Conservation (phyloP, 2,329 filamentous ascomycete species). For the Botrytis pseudocinerea region DNA sequence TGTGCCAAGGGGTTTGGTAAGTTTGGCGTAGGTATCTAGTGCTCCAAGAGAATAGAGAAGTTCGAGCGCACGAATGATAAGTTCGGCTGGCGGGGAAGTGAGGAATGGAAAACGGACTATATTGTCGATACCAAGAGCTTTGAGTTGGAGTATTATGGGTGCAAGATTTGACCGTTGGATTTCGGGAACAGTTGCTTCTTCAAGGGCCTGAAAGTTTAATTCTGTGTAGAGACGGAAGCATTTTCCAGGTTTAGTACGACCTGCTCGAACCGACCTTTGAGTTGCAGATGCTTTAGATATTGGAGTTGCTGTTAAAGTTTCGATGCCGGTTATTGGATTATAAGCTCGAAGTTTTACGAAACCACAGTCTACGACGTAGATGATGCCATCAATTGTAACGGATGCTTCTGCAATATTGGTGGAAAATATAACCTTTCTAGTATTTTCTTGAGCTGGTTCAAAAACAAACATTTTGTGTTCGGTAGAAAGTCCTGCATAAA, state of each 20-base stretch:
- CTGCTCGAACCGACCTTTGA: conserved; percentile 86
- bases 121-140: conserved; percentile 94
- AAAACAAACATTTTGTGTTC: conserved; percentile 97
- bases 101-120: conserved; percentile 88
- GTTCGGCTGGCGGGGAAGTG: conserved; percentile 78
- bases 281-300: conserved; percentile 91
- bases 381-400: conserved; percentile 88
- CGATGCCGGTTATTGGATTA: conserved; percentile 81
- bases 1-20: conserved; percentile 83
- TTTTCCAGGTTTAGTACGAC: conserved; percentile 85
- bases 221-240: conserved; percentile 94
- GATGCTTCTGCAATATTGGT: conserved; percentile 98
- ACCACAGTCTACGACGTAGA: conserved; percentile 86
- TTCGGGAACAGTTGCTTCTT: conserved; percentile 78
- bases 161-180: conserved; percentile 91
- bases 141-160: conserved; percentile 84
- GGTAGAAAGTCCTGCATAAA: conserved; percentile 85
- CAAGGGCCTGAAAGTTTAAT: conserved; percentile 62
- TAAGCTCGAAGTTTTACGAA: conserved; percentile 89
- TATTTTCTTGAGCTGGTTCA: conserved; percentile 76
- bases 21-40: conserved; percentile 83
- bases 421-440: conserved; percentile 85
- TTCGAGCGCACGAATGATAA: conserved; percentile 84
- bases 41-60: conserved; percentile 84
- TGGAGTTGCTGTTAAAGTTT: conserved; percentile 77